Conservation (phyloP, 108 stramenopile species). For the Craspedostauros australis region DNA sequence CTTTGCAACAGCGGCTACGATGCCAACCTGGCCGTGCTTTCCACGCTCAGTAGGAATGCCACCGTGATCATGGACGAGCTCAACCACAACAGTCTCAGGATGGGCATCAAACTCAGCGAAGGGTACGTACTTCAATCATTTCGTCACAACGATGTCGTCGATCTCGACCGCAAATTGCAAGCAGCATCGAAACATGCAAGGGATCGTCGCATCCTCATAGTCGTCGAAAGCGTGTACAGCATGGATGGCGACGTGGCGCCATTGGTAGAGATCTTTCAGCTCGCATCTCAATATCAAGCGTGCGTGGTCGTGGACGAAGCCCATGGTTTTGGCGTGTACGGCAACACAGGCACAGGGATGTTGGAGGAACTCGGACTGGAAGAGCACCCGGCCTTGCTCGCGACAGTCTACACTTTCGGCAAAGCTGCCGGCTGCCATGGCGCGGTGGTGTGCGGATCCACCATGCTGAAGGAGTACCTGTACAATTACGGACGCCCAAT, state of each 20-base stretch:
- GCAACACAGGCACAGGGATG: constrained; percentile 77
- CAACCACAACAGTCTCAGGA: constrained; percentile 87
- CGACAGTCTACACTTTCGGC: constrained; percentile 91
- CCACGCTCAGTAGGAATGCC: constrained; percentile 53
- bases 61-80: constrained; percentile 88
- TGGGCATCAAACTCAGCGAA: constrained; percentile 73
- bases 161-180: constrained; percentile 50
- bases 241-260: constrained; percentile 98
- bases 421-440: constrained; percentile 98
- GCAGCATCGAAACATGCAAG: constrained; percentile 3
- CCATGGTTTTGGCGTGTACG: constrained; percentile 81
- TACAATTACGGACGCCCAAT: constrained; percentile 93
- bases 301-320: constrained; percentile 87
- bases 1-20: constrained; percentile 96
- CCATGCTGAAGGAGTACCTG: constrained; percentile 57
- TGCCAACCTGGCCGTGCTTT: constrained; percentile 90
- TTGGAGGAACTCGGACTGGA: constrained; percentile 64
- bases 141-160: constrained; percentile 75
- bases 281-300: constrained; percentile 50
- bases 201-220: constrained; percentile 62
- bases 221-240: constrained; percentile 93
- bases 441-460: constrained; percentile 70
- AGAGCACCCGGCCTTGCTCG: constrained; percentile 74
- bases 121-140: constrained; percentile 40
- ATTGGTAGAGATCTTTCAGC: constrained; percentile 58